Percentiles rank a stretch among this genome's conserved stretches.
Evolutionary conservation across 2,329 filamentous ascomycete species (phyloP).

Genomic region (Coniella lustricola): DNA sequence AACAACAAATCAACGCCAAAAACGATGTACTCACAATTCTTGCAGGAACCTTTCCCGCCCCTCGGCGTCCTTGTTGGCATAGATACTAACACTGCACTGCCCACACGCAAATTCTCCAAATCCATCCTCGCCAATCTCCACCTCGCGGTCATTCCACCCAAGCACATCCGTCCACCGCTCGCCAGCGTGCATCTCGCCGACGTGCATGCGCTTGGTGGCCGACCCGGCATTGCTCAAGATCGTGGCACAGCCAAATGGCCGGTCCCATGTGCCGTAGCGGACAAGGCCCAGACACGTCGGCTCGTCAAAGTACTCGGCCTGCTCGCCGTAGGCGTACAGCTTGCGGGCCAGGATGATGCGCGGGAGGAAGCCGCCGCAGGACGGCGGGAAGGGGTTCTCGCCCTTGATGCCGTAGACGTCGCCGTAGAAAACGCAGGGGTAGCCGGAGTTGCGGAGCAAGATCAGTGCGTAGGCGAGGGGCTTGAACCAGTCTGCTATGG

Average conservation of each 20-base stretch:
- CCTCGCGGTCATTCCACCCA: conserved; percentile 46
- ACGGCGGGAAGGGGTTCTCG: conserved; percentile 40
- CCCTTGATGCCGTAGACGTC: conserved; percentile 58
- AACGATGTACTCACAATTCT: conserved; percentile 30
- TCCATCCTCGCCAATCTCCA: conserved; percentile 54
- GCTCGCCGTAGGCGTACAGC: conserved; percentile 59
- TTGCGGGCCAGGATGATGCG: conserved; percentile 55
- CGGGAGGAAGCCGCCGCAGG: conserved; percentile 48
- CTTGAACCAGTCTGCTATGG: conserved; percentile 61
- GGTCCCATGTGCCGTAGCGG: conserved; percentile 38
- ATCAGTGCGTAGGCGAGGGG: conserved; percentile 66
- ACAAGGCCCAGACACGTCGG: conserved; percentile 58
- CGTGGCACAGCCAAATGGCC: conserved; percentile 45
- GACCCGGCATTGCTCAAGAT: conserved; percentile 48
- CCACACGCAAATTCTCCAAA: conserved; percentile 52
- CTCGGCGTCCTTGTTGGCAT: conserved; percentile 48
- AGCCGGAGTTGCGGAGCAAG: conserved; percentile 54
- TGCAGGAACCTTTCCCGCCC: conserved; percentile 37
- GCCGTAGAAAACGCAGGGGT: conserved; percentile 64
- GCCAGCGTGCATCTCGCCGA: conserved; percentile 51
- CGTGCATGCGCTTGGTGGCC: conserved; percentile 53
- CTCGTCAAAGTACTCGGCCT: conserved; percentile 56
- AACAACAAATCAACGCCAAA: too few species aligned
- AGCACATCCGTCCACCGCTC: conserved; percentile 60
- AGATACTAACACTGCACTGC: conserved; percentile 50